A percentile compares a stretch with the other conserved stretches of the same genome.
Conservation (phyloP, 371 early-diverging fungal genomes). For the Amoeboaphelidium protococcarum region DNA sequence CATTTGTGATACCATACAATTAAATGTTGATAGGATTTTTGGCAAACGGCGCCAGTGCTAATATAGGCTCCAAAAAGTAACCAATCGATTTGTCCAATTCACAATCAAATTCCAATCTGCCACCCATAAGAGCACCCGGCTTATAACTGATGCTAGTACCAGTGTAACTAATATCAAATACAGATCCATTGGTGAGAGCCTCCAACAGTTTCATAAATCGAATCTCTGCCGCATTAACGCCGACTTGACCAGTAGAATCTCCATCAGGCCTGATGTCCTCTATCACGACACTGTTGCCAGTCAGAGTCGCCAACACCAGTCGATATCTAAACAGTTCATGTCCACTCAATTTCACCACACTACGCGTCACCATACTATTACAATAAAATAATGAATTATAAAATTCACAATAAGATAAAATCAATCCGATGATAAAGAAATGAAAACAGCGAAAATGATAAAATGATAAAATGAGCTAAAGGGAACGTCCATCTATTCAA, state of each 20-base stretch:
- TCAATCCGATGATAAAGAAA: no score
- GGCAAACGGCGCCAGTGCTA: constrained; percentile 74
- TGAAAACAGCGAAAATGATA: no score
- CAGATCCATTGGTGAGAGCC: constrained; percentile 69
- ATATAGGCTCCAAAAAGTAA: constrained; percentile 70
- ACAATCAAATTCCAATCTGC: constrained; percentile 58
- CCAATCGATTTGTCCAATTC: constrained; percentile 43
- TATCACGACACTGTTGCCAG: constrained; percentile 53
- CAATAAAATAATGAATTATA: no score
- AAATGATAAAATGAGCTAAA: no score
- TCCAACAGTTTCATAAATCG: constrained; percentile 63
- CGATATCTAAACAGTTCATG: constrained; percentile 60
- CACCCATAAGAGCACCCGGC: constrained; percentile 74
- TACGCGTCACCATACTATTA: no score
- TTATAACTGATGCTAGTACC: constrained; percentile 61
- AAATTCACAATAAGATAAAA: no score
- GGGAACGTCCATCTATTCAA: no score
- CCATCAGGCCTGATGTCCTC: constrained; percentile 64
- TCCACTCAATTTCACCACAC: constrained; percentile 35
- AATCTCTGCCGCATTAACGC: constrained; percentile 51
- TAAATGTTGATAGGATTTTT: constrained; percentile 49
- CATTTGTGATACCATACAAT: constrained; percentile 72
- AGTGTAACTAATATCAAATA: constrained; percentile 70
- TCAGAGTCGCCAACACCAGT: constrained; percentile 58
- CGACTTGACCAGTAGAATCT: constrained; percentile 58